Evolutionary conservation across 768 basidiomycete species (phyloP).

Genomic region (Boletus fagicola): DNA sequence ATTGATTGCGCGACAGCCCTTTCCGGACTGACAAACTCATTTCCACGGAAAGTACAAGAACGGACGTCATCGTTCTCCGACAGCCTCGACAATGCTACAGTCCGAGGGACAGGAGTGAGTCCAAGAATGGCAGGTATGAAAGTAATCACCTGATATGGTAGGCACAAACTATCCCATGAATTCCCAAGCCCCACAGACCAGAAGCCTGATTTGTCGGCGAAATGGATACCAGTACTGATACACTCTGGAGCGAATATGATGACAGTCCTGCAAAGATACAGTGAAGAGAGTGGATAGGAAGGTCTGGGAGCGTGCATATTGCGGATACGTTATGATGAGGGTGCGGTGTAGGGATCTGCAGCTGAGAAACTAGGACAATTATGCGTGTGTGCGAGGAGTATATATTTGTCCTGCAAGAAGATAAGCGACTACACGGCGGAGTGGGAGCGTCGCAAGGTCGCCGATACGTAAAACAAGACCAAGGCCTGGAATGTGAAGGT

Average conservation of each 20-base stretch:
- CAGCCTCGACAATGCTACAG: neutral
- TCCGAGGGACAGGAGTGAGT: constrained; percentile 16
- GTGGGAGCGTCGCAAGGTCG: constrained; percentile 30
- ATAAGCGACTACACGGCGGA: constrained; percentile 24
- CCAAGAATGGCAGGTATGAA: constrained; percentile 28
- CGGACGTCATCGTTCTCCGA: constrained; percentile 5
- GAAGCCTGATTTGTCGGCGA: neutral
- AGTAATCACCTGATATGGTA: constrained; percentile 30
- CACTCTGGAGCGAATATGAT: constrained; percentile 13
- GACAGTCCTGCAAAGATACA: constrained; percentile 12
- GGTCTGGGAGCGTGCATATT: constrained; percentile 10
- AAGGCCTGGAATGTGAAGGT: constrained; percentile 28
- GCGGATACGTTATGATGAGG: constrained; percentile 1
- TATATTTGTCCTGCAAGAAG: constrained; percentile 28
- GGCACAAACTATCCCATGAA: constrained; percentile 12
- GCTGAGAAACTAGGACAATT: constrained; percentile 14
- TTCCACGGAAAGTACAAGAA: constrained; percentile 29
- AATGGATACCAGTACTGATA: constrained; percentile 16
- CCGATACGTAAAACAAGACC: constrained; percentile 30
- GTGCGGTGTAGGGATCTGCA: neutral
- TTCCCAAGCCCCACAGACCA: neutral
- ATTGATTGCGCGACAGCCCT: neutral
- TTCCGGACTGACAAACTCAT: constrained; percentile 20
- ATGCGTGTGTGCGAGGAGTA: constrained; percentile 15
- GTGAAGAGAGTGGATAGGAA: neutral